A percentile compares a stretch with the other conserved stretches of the same genome.
Conservation (phyloP, 192 early-diverging fungal species). For the Coemansia sp. region DNA sequence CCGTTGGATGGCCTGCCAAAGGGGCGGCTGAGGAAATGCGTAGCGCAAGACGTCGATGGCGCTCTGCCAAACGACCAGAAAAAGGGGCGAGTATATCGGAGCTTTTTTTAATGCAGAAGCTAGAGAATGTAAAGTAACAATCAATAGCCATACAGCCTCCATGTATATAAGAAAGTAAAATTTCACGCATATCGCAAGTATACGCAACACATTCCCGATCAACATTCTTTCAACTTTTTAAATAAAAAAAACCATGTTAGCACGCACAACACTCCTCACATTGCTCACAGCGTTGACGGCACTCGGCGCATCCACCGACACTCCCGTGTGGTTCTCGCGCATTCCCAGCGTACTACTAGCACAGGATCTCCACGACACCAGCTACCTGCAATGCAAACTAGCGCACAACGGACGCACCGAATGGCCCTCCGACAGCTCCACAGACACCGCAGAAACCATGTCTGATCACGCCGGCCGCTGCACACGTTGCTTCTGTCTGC, state of each 20-base stretch:
- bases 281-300: too few species aligned
- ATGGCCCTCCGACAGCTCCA: constrained; percentile 5
- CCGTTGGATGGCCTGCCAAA: too few species aligned
- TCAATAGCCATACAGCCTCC: too few species aligned
- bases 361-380: constrained; percentile 16
- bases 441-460: too few species aligned
- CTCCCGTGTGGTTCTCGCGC: constrained; percentile 32
- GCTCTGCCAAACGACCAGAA: not conserved
- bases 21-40: too few species aligned
- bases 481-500: constrained; percentile 36
- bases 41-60: not conserved
- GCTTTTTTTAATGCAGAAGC: not conserved
- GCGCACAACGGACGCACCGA: constrained; percentile 31
- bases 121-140: not conserved
- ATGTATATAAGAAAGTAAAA: too few species aligned
- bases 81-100: not conserved
- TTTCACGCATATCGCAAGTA: too few species aligned
- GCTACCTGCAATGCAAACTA: constrained; percentile 34
- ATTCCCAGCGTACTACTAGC: constrained; percentile 5
- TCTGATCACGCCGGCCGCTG: not conserved
- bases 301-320: not conserved
- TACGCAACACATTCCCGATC: too few species aligned
- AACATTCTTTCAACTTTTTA: too few species aligned
- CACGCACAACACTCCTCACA: not conserved
- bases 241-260: too few species aligned